These are phyloP conservation scores for Rhexocercosporidium sp. DNA, from an alignment of 2,329 filamentous ascomycete species.

Conservation along the genomic window DNA sequence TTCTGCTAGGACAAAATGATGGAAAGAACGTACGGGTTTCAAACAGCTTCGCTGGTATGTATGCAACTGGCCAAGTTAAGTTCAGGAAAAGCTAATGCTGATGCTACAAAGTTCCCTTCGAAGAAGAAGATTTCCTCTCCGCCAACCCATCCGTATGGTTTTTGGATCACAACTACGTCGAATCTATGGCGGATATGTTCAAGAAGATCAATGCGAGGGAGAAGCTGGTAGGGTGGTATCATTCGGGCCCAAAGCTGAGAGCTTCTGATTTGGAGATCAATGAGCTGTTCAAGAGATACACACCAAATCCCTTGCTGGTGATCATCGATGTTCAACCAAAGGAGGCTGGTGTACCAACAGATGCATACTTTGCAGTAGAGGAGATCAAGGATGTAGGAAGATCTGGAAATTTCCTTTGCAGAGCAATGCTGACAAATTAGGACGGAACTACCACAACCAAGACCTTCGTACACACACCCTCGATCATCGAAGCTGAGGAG, in stretches of 20 bases:
- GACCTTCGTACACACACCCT: constrained; percentile 98
- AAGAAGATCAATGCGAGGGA: constrained; percentile 99
- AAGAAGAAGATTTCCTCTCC: constrained; percentile 97
- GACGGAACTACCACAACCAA: constrained; percentile 96
- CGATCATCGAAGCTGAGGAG: constrained; percentile 98
- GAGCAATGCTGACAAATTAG: constrained; percentile 51
- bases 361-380: constrained; percentile 98
- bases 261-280: constrained; percentile 99
- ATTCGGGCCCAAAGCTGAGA: constrained; percentile 94
- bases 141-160: constrained; percentile 99
- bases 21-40: constrained; percentile 96
- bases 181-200: constrained; percentile 99
- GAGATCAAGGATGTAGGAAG: constrained; percentile 95
- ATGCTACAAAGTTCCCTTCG: constrained; percentile 79
- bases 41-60: constrained; percentile 94
- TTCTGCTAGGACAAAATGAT: constrained; percentile 93
- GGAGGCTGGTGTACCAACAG: constrained; percentile 95
- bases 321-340: constrained; percentile 99
- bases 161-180: constrained; percentile 98
- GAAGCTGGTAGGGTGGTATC: constrained; percentile 99
- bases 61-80: neutral
- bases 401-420: neutral
- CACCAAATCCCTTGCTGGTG: constrained; percentile 91
- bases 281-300: constrained; percentile 99
- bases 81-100: neutral